Evolutionary conservation across 768 basidiomycete genomes (phyloP), one percentile per base, ranked within the genome.

Genomic region (Tulasnella sp.): DNA sequence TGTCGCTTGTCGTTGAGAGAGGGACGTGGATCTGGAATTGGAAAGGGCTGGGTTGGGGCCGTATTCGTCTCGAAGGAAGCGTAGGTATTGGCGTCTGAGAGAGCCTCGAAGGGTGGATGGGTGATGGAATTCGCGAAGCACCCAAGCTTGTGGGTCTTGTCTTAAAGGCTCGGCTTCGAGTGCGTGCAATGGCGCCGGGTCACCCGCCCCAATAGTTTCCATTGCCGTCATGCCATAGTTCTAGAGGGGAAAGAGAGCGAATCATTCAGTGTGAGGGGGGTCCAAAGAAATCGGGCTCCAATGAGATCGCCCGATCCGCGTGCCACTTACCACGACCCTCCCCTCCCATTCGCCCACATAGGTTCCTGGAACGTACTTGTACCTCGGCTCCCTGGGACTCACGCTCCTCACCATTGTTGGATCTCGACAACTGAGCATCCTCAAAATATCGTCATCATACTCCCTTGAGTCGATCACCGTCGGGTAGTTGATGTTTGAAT

Each of bases 331-430:
- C 30, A 60, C 44, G 30, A 64, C 63, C 15, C 53, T 38, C 15
- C 64, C 64, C 52, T 63, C 64, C 64, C 64, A 64, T n/a, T 63
- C 62, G 21, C 64, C 64, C 4, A 48, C 26, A 41, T 63, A 60
- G 15, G 42, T 60, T 19, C 64, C 64, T 2, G 61, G 61, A 8
- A 21, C 32, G 32, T 49, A 59, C 49, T 42, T 17, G 45, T 49
- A 59, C 26, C 29, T 56, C 41, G 34, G 34, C 34, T 38, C 7
- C 5, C 34, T 5, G 15, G 34, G 34, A n/a, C n/a, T n/a, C n/a
- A n/a, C n/a, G 7, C 7, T 38, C 34, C 34, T 38, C 34, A 15
- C 34, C 15, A 5, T 5, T 5, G 34, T 38, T 38, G 34, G 34
- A 38, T 38, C 34, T 38, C 34, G 34, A 38, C 34, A 38, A 15